These are phyloP conservation scores for Clonostachys rhizophaga DNA, from an alignment of 2,329 filamentous ascomycete species.

Conservation along the genomic window DNA sequence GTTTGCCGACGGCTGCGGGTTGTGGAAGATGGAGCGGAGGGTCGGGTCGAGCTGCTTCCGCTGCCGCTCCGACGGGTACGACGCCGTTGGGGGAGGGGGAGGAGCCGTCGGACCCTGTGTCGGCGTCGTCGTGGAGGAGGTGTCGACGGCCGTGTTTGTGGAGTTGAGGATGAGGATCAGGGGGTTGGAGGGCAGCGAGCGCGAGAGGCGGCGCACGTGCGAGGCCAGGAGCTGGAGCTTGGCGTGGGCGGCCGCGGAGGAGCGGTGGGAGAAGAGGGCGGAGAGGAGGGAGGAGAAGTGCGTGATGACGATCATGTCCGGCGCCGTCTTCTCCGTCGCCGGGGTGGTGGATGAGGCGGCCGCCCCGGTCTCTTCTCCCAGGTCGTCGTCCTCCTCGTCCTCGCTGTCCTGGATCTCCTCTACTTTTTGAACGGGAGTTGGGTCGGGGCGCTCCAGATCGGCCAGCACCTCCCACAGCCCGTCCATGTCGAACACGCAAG, in stretches of 20 bases:
- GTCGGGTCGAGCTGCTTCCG: conserved; percentile 29
- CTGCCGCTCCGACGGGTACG: neutral
- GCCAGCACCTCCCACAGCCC: conserved; percentile 52
- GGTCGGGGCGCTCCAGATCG: conserved; percentile 36
- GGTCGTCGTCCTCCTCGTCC: conserved; percentile 14
- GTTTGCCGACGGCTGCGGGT: conserved; percentile 11
- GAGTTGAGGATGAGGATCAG: conserved; percentile 53
- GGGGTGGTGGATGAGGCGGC: neutral
- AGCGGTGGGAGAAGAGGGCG: conserved; percentile 43
- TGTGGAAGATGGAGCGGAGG: conserved; percentile 44
- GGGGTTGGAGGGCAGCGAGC: conserved; percentile 29
- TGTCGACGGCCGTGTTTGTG: conserved; percentile 16
- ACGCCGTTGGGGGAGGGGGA: conserved; percentile 1
- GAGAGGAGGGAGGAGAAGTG: conserved; percentile 48
- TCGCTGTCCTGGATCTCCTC: conserved; percentile 25
- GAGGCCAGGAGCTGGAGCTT: conserved; percentile 41
- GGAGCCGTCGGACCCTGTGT: neutral
- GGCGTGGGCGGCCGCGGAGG: conserved; percentile 40
- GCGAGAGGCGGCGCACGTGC: conserved; percentile 39
- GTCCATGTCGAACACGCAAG: conserved; percentile 53
- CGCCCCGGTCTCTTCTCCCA: neutral
- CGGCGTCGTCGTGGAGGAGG: neutral
- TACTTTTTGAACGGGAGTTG: conserved; percentile 2
- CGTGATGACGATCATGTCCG: conserved; percentile 48
- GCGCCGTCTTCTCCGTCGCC: conserved; percentile 6